Evolutionary conservation across 192 early-diverging fungal genomes (phyloP).

Genomic region (Linnemannia exigua): DNA sequence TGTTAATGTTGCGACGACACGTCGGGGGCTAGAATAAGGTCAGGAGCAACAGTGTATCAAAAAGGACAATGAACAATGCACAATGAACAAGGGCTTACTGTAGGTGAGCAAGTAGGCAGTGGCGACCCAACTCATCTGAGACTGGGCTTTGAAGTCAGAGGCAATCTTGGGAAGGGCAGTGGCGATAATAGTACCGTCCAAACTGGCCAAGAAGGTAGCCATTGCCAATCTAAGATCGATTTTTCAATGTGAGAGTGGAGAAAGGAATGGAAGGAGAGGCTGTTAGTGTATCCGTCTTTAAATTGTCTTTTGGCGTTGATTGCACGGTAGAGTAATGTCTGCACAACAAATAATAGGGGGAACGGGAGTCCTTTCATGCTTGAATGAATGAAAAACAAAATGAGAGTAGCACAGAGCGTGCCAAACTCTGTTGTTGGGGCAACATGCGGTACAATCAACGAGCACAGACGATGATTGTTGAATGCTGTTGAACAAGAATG

Average conservation of each 20-base stretch:
- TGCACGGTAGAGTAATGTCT: too few relatives aligned
- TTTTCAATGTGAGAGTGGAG: background rate
- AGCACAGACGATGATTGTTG: background rate
- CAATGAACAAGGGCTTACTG: constrained; percentile 9
- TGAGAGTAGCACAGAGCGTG: background rate
- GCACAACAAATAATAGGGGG: background rate
- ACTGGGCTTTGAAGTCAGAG: constrained; percentile 69
- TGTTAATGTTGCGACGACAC: background rate
- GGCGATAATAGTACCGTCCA: constrained; percentile 74
- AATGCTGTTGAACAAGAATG: background rate
- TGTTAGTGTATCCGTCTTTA: too few relatives aligned
- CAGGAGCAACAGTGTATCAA: background rate
- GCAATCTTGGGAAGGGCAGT: constrained; percentile 72
- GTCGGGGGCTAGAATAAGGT: background rate
- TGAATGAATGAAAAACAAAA: background rate
- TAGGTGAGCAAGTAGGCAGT: constrained; percentile 74
- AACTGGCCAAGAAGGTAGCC: constrained; percentile 69
- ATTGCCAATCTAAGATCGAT: constrained; percentile 43
- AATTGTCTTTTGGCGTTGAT: background rate
- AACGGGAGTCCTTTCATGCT: background rate
- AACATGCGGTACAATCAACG: background rate
- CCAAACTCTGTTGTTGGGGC: background rate
- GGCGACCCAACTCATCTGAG: constrained; percentile 83
- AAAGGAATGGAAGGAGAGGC: background rate
- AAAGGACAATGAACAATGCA: too few relatives aligned